Evolutionary conservation across 495 filamentous ascomycete genomes (phyloP), one percentile per base, ranked within the genome.

Genomic region (Penicillium cataractarum): DNA sequence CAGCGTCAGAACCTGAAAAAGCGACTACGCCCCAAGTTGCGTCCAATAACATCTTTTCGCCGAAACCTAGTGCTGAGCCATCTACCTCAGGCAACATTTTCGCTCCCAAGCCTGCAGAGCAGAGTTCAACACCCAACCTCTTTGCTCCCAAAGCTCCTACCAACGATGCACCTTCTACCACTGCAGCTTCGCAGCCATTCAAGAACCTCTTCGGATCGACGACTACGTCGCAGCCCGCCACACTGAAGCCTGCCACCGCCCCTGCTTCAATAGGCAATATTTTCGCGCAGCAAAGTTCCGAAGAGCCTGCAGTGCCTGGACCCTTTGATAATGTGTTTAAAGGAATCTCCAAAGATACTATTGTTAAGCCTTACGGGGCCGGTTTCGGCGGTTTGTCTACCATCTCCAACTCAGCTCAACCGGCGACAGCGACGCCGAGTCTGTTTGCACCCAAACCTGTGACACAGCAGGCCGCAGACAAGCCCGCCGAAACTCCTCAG

Each of bases 11-110:
- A 27, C 39, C 55, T 2, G 49, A 39, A 12, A 40, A 59, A 22
- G 49, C 33, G 8, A 55, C 24, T 48, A 22, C 55, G 15, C 22
- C 63, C 12, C 70, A 69, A 58, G 35, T 68, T 19, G 40, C 69
- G 6, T 50, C 65, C 15, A 31, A 57, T 29, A 65, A 62, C n/a
- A 48, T 58, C 2, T 27, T 65, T 50, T 37, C 58, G 7, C 9
- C 58, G 6, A 58, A 68, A 24, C 62, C 65, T 44, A 32, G 62
- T 17, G 42, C 39, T 12, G 55, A 42, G 46, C 46, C 19, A 26
- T 21, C 64, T 37, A n/a, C 57, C 3, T 21, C 55, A 15, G 50
- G 24, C 37, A 62, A 58, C 33, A 32, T 53, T 4, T 66, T 65
- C 39, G 32, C 66, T 6, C 51, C 62, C 24, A 62, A 60, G 21